These are phyloP conservation scores for Alternaria atra DNA, from an alignment of 2,329 filamentous ascomycete species.

Conservation along the genomic window DNA sequence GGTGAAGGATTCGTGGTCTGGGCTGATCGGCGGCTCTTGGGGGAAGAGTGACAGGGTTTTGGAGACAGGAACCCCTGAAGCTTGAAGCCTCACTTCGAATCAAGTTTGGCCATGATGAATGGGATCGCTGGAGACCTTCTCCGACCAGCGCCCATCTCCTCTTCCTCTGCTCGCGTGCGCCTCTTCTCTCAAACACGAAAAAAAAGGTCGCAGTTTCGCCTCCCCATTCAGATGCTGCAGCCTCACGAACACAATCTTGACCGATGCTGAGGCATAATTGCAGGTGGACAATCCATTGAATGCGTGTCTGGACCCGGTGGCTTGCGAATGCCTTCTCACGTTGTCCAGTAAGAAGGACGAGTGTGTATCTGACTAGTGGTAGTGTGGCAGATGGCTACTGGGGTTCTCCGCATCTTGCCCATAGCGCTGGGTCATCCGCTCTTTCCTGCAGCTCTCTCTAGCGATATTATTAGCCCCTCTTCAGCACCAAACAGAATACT, in stretches of 20 bases:
- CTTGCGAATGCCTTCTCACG: conserved; percentile 19
- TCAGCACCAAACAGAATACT: conserved; percentile 13
- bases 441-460: conserved; percentile 16
- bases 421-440: conserved; percentile 42
- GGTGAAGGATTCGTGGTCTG: conserved; percentile 1
- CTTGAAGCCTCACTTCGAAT: conserved; percentile 16
- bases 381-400: conserved; percentile 30
- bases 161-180: conserved; percentile 5
- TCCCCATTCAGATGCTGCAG: conserved; percentile 1
- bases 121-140: conserved; percentile 18
- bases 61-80: conserved; percentile 7
- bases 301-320: conserved; percentile 20
- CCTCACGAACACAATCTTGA: conserved; percentile 6
- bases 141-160: conserved; percentile 13
- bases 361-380: conserved; percentile 13
- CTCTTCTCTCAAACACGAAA: not conserved
- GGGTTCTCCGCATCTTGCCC: conserved; percentile 46
- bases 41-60: conserved; percentile 9
- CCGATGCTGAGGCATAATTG: conserved; percentile 7
- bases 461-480: conserved; percentile 39
- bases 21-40: conserved; percentile 11
- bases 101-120: not conserved
- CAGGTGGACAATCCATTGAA: conserved; percentile 2
- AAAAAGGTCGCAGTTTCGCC: not conserved
- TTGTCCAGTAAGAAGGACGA: conserved; percentile 18